Evolutionary conservation across 345 rosid genomes (phyloP).

Genomic region (Kernera saxatilis): DNA sequence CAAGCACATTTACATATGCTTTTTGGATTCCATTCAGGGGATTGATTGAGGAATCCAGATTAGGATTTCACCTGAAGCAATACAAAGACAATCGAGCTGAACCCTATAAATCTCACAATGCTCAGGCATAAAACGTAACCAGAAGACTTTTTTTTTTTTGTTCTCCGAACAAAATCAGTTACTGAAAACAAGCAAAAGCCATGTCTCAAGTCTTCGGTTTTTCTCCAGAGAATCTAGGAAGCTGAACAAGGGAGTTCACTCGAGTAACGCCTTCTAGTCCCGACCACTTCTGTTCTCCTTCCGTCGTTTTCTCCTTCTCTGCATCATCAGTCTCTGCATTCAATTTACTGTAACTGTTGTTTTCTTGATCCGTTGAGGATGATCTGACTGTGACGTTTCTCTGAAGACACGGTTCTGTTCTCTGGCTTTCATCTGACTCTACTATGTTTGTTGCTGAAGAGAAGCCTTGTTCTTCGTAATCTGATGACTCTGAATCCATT

Average conservation of each 20-base stretch:
- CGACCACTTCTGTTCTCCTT: constrained; percentile 83
- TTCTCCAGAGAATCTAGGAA: constrained; percentile 90
- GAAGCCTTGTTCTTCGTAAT: constrained; percentile 66
- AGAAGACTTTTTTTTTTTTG: constrained; percentile 6
- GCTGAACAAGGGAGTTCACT: constrained; percentile 96
- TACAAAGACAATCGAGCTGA: too few species aligned
- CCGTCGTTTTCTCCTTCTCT: constrained; percentile 29
- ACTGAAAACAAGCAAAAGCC: constrained; percentile 11
- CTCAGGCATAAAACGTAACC: background rate
- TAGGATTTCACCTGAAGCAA: too few species aligned
- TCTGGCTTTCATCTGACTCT: constrained; percentile 78
- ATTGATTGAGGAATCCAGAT: too few species aligned
- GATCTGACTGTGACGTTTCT: constrained; percentile 88
- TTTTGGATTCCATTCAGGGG: too few species aligned
- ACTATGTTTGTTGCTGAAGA: constrained; percentile 75
- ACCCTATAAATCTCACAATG: background rate
- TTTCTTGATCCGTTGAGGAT: constrained; percentile 40
- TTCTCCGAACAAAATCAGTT: constrained; percentile 18
- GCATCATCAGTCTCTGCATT: constrained; percentile 32
- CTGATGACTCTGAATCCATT: constrained; percentile 80
- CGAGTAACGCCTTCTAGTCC: constrained; percentile 96
- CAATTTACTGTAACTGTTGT: constrained; percentile 35
- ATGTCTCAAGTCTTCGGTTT: constrained; percentile 38
- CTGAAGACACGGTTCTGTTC: constrained; percentile 75
- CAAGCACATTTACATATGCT: constrained; percentile 19